Base-by-base conservation (phyloP, 2,329 filamentous ascomycete species). In the Claviceps fusiformis region DNA sequence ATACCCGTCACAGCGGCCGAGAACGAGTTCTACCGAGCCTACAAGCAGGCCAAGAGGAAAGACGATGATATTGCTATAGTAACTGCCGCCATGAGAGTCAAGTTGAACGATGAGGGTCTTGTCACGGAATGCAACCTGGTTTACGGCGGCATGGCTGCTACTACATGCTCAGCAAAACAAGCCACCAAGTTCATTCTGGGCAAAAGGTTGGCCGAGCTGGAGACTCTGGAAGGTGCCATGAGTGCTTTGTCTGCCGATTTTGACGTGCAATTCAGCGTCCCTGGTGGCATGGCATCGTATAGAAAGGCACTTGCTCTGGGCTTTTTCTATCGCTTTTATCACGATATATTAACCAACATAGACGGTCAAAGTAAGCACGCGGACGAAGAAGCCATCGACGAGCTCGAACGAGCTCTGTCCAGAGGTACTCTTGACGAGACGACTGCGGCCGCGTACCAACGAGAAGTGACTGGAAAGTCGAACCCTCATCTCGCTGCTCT, bases 11-110 rank as follows among this genome's bases (percentile, higher is more conserved):
- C 87, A 0, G 76, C 76, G 3, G 78, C 83, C 54, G 86, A 85
- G 63, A 85, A 87, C 3, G 93, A 97, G 66, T 89, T 85, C 65
- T 86, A 95, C 67, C 81, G 87, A 47, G 85, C 92, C 1, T 97
- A 96, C 71, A 98, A 98, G 71, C 92, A 97, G 68, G 83, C 93
- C 0, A 98, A 98, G 75, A 77, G 93, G 61, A 97, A 97, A 67
- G 93, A 98, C 63, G 93, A 98, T 63, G 93, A 98, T 66, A 97
- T 98, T 66, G 93, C 93, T 2, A 97, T 98, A 62, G 93, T 97
- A 29, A 97, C 95, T 51, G 83, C 87, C 33, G 90, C 92, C 1
- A 70, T 97, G 56, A 81, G 89, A 41, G 77, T 97, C 5, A 81
- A 79, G 5, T 71, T 97, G 3, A 79, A 84, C 44, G 78, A 86